Base-by-base conservation (phyloP, 768 basidiomycete species). In the Holtermanniella nyarrowii region DNA sequence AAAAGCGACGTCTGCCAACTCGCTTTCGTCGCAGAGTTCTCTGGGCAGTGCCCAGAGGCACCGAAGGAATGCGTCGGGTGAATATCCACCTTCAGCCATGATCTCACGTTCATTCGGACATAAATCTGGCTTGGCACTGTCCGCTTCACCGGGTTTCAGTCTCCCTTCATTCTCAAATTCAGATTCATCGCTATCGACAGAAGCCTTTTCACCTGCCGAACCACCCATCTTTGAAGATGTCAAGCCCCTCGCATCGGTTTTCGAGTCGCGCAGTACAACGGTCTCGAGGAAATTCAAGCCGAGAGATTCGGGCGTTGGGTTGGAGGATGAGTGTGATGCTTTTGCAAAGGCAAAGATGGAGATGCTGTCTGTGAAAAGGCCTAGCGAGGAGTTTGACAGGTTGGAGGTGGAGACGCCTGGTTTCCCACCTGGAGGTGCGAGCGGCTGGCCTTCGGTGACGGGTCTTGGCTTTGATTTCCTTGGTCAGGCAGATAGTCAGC, bases 171-270 rank as follows among this genome's bases (percentile, higher is more conserved):
- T 68, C 42, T 46, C 56, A 43, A 57, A 48, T 12, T 67, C 62
- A 40, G 63, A 58, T 44, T 67, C 67, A 4, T 66, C 65, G 20
- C 54, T 65, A 25, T 64, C 67, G 11, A 57, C 57, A 23, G 37
- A 63, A 14, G 64, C 66, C 1, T 62, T 68, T 42, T 64, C 59
- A 18, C 63, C 66, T 22, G 56, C 57, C 27, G 63, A 61, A 53
- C 63, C 64, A 31, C 69, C 63, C 7, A 59, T 67, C 20, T 71
- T 71, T 45, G 69, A 68, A 37, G 64, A 69, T 44, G 64, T 69
- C 43, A 69, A 68, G 46, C 69, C 69, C 20, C 53, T 69, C 11
- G 62, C 65, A 26, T 66, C 67, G 31, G 67, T 59, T 0, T 69
- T 69, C 46, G 66, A 66, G 26, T 51, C 54, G 50, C 44, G 57